phyloP scores from a whole-genome alignment of 2,329 filamentous ascomycete species.

The Pestalotiopsis fici region DNA sequence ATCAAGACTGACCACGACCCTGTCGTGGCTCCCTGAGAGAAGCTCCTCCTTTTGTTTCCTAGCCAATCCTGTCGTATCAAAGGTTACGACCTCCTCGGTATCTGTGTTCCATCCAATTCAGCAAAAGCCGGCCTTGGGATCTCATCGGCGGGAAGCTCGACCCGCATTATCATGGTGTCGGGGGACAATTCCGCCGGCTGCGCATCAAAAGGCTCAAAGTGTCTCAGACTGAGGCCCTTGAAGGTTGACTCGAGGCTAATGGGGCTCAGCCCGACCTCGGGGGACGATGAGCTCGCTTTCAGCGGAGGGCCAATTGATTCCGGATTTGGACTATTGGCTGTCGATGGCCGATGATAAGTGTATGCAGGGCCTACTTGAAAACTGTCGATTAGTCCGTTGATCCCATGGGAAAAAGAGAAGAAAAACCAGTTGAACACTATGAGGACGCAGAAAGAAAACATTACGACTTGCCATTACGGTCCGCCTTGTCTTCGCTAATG shows the following conservation, averaged over 20 bases:
- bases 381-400: neutral
- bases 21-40: neutral
- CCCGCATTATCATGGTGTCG: constrained; percentile 2
- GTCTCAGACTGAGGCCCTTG: neutral
- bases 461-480: neutral
- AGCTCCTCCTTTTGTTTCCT: neutral
- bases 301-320: neutral
- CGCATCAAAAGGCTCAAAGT: neutral
- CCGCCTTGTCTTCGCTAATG: constrained; percentile 25
- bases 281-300: constrained; percentile 1
- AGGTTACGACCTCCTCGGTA: neutral
- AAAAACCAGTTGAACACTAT: neutral
- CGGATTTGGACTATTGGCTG: neutral
- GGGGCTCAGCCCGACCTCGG: constrained; percentile 1
- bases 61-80: neutral
- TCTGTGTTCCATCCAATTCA: neutral
- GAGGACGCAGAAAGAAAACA: neutral
- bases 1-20: neutral
- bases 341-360: neutral
- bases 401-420: neutral
- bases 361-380: neutral
- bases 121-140: neutral
- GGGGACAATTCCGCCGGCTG: constrained; percentile 2
- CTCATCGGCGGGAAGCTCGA: neutral
- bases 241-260: neutral